phyloP scores from a whole-genome alignment of 1,284 basidiomycete species.

The Sanghuangporus sanghuang region DNA sequence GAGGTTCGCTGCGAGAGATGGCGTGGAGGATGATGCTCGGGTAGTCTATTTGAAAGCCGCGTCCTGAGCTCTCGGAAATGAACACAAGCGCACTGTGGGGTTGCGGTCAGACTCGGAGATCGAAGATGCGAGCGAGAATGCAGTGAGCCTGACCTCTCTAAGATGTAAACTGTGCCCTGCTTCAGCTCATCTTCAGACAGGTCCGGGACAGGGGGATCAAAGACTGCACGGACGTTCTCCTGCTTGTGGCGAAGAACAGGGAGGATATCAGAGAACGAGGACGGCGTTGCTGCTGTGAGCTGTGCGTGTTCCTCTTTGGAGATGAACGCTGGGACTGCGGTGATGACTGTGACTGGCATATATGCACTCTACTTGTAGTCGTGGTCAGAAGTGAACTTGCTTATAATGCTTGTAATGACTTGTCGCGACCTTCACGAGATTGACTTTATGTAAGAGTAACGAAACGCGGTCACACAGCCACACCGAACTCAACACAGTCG shows the following conservation, averaged over 20 bases:
- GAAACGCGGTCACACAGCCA: not conserved
- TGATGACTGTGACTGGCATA: constrained; percentile 37
- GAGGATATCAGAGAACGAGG: constrained; percentile 52
- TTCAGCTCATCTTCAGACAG: constrained; percentile 26
- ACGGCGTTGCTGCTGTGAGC: constrained; percentile 70
- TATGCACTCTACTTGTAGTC: not conserved
- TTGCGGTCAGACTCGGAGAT: not conserved
- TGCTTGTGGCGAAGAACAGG: constrained; percentile 37
- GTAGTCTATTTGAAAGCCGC: constrained; percentile 78
- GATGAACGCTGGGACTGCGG: constrained; percentile 49
- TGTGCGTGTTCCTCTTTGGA: constrained; percentile 64
- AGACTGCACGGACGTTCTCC: constrained; percentile 30
- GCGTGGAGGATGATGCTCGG: constrained; percentile 87
- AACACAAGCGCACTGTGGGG: constrained; percentile 66
- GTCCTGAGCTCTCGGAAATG: constrained; percentile 53
- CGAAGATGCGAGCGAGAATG: not conserved
- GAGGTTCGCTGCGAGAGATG: constrained; percentile 63
- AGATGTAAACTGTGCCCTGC: constrained; percentile 36
- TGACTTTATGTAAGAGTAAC: not conserved
- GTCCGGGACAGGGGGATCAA: constrained; percentile 30
- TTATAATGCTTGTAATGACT: not conserved
- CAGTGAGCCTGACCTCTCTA: constrained; percentile 33
- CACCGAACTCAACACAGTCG: too few relatives aligned
- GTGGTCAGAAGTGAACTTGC: not conserved
- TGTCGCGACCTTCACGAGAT: not conserved